Evolutionary conservation across 805 yeast species (phyloP).

Genomic region (Suhomyces faveliae): DNA sequence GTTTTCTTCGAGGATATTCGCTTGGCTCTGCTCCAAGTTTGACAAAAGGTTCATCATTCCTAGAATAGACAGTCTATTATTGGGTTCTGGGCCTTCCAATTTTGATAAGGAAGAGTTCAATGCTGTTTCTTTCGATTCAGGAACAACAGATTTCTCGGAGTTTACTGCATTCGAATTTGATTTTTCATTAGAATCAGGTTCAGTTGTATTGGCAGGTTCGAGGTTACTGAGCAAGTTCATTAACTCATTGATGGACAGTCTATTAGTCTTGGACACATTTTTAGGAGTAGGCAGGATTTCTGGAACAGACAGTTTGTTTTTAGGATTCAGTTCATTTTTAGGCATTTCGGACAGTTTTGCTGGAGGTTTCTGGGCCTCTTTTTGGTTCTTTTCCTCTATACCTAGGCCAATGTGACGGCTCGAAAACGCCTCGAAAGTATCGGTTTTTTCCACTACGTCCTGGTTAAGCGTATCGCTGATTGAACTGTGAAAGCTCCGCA

Average conservation of each 20-base stretch:
- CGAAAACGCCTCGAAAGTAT: conserved; percentile 14
- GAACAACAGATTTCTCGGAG: neutral
- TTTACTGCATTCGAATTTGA: neutral
- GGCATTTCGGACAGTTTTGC: too few relatives aligned
- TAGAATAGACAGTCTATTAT: conserved; percentile 13
- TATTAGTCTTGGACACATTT: conserved; percentile 1
- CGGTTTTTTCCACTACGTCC: conserved; percentile 14
- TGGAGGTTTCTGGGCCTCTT: too few relatives aligned
- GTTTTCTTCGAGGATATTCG: conserved; percentile 9
- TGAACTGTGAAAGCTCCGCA: conserved; percentile 23
- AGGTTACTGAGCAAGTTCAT: conserved; percentile 26
- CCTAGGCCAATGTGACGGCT: neutral
- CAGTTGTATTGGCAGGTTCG: conserved; percentile 8
- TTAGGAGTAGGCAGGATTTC: too few relatives aligned
- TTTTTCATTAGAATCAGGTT: too few relatives aligned
- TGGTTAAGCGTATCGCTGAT: conserved; percentile 20
- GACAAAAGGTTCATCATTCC: conserved; percentile 16
- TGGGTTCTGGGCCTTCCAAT: neutral
- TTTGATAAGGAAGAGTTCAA: conserved; percentile 1
- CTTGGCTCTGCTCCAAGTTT: conserved; percentile 13
- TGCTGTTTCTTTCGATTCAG: neutral
- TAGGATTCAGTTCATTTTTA: neutral
- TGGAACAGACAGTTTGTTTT: too few relatives aligned
- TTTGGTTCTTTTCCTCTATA: neutral
- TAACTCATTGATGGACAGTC: conserved; percentile 29